These are phyloP conservation scores for Pleurotus tuoliensis DNA, from an alignment of 768 basidiomycete species.

Conservation along the genomic window DNA sequence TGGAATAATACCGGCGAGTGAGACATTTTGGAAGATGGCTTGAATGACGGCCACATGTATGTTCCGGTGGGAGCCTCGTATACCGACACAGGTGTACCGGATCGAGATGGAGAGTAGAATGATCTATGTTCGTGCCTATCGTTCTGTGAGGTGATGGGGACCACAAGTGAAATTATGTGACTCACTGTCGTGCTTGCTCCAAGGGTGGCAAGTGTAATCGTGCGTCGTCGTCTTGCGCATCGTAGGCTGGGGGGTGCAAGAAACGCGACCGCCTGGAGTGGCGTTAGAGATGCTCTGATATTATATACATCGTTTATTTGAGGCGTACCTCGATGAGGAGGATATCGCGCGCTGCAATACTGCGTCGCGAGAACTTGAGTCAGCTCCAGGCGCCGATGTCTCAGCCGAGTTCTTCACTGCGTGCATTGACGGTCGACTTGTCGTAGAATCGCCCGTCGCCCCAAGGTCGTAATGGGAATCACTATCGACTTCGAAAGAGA, in stretches of 20 bases:
- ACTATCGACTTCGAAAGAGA: background rate
- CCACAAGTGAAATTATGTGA: background rate
- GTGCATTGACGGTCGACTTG: background rate
- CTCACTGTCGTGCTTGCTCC: background rate
- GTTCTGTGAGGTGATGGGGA: background rate
- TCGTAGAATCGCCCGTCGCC: background rate
- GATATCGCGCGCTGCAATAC: constrained; percentile 5
- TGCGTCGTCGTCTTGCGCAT: constrained; percentile 3
- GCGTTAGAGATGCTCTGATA: background rate
- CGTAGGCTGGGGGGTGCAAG: constrained; percentile 1
- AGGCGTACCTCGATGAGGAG: constrained; percentile 4
- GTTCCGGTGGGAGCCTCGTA: constrained; percentile 41
- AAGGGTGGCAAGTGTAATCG: constrained; percentile 1
- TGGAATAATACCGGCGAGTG: constrained; percentile 33
- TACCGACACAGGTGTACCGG: constrained; percentile 29
- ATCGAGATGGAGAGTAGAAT: background rate
- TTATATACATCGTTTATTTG: background rate
- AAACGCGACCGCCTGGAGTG: constrained; percentile 2
- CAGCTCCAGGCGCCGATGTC: background rate
- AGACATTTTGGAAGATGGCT: constrained; percentile 39
- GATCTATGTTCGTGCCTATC: background rate
- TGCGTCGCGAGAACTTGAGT: background rate
- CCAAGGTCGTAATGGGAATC: background rate
- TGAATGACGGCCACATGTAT: constrained; percentile 44
- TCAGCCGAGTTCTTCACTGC: background rate